phyloP scores from a whole-genome alignment of 2,329 filamentous ascomycete species.

The Curvularia verruculosa region DNA sequence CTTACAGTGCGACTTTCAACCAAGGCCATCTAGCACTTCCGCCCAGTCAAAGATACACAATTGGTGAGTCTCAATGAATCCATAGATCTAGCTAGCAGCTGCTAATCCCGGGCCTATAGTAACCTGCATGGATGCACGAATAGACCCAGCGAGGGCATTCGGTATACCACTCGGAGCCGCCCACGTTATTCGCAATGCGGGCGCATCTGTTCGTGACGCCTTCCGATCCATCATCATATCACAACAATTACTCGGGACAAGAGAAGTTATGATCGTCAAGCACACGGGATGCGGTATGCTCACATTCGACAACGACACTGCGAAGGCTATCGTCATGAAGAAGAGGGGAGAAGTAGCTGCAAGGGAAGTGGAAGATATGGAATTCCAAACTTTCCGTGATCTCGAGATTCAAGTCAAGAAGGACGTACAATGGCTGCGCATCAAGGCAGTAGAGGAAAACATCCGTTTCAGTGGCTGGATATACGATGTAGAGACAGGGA shows the following conservation, averaged over 20 bases:
- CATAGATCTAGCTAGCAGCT: no score
- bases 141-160: constrained; percentile 70
- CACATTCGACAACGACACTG: constrained; percentile 67
- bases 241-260: constrained; percentile 77
- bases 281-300: constrained; percentile 78
- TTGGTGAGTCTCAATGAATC: constrained; percentile 55
- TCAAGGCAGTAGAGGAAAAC: constrained; percentile 63
- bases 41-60: constrained; percentile 71
- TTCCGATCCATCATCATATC: constrained; percentile 78
- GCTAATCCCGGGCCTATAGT: constrained; percentile 50
- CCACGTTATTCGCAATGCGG: constrained; percentile 74
- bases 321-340: constrained; percentile 60
- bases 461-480: constrained; percentile 74
- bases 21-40: constrained; percentile 70
- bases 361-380: constrained; percentile 54
- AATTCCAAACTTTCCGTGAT: constrained; percentile 68
- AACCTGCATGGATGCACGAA: constrained; percentile 82
- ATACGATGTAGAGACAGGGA: constrained; percentile 78
- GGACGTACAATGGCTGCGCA: constrained; percentile 69
- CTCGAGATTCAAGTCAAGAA: constrained; percentile 66
- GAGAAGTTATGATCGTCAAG: constrained; percentile 76
- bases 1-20: constrained; percentile 66
- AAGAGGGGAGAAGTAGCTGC: constrained; percentile 63
- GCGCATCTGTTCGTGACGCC: constrained; percentile 68
- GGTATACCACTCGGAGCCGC: constrained; percentile 76